Evolutionary conservation across 1,284 basidiomycete genomes (phyloP).

Genomic region (Blastosporella zonata): DNA sequence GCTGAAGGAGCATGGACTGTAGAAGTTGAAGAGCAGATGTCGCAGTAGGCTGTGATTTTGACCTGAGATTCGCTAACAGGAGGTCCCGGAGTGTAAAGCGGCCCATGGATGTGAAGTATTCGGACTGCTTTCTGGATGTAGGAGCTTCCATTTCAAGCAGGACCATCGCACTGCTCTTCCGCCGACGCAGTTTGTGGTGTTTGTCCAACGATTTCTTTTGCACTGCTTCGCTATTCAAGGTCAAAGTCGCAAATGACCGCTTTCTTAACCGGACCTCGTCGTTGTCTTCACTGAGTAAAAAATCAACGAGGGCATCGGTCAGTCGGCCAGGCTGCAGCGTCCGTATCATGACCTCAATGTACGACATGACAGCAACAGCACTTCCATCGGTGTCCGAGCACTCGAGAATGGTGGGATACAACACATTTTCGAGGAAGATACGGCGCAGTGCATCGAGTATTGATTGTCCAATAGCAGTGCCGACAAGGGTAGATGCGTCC

Average conservation of each 20-base stretch:
- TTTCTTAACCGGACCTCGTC: constrained; percentile 54
- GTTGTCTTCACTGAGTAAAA: constrained; percentile 81
- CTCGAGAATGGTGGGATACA: constrained; percentile 92
- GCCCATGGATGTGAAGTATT: constrained; percentile 83
- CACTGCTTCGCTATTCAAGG: constrained; percentile 38
- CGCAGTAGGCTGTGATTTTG: constrained; percentile 58
- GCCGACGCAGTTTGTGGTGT: constrained; percentile 47
- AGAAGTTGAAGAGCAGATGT: constrained; percentile 80
- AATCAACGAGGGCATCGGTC: constrained; percentile 69
- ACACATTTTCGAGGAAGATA: constrained; percentile 90
- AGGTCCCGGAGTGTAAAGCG: constrained; percentile 91
- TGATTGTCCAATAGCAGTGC: constrained; percentile 75
- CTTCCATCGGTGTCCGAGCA: constrained; percentile 92
- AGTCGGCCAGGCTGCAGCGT: constrained; percentile 73
- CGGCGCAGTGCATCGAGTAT: constrained; percentile 80
- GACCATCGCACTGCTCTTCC: constrained; percentile 84
- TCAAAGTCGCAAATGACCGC: constrained; percentile 46
- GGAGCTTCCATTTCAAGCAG: constrained; percentile 82
- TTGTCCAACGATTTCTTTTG: constrained; percentile 35
- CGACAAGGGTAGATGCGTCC: constrained; percentile 64
- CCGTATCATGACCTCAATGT: constrained; percentile 85
- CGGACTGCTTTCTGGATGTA: constrained; percentile 59
- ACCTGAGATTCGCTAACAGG: constrained; percentile 74
- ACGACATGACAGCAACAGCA: constrained; percentile 95
- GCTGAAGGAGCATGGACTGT: constrained; percentile 68